These are phyloP conservation scores for Senna siamea DNA, from an alignment of 306 rosid species.

Conservation along the genomic window DNA sequence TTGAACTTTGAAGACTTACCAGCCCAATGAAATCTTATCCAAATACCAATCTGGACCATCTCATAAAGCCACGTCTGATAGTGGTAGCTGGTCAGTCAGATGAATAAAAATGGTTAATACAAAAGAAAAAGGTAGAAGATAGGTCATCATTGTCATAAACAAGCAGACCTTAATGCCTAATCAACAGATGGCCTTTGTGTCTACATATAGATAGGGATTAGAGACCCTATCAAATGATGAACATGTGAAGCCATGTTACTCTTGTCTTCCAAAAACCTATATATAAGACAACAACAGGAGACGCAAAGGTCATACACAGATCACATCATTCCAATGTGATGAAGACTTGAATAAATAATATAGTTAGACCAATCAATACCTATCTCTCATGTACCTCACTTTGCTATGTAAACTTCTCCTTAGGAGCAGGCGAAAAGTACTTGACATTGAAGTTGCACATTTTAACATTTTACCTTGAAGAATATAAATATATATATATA, in stretches of 20 bases:
- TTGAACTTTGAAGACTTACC: not conserved
- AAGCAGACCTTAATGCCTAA: constrained; percentile 41
- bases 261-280: constrained; percentile 40
- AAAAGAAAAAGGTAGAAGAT: constrained; percentile 38
- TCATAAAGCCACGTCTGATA: not conserved
- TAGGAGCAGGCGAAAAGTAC: too few species aligned
- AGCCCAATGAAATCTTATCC: not conserved
- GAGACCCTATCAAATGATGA: constrained; percentile 36
- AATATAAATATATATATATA: too few species aligned
- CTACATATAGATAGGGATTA: constrained; percentile 28
- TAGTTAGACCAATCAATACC: too few species aligned
- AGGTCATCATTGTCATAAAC: constrained; percentile 45
- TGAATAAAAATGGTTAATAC: constrained; percentile 13
- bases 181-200: constrained; percentile 32
- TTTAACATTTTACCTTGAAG: too few species aligned
- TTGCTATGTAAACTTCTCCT: too few species aligned
- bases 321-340: too few species aligned
- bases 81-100: constrained; percentile 15
- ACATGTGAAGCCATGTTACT: constrained; percentile 71
- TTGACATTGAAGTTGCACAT: too few species aligned
- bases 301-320: too few species aligned
- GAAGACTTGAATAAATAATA: too few species aligned
- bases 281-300: not conserved
- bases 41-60: not conserved
- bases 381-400: too few species aligned